These are phyloP conservation scores for Cardamine chenopodiifolia DNA, from an alignment of 345 rosid genomes.

Conservation along the genomic window DNA sequence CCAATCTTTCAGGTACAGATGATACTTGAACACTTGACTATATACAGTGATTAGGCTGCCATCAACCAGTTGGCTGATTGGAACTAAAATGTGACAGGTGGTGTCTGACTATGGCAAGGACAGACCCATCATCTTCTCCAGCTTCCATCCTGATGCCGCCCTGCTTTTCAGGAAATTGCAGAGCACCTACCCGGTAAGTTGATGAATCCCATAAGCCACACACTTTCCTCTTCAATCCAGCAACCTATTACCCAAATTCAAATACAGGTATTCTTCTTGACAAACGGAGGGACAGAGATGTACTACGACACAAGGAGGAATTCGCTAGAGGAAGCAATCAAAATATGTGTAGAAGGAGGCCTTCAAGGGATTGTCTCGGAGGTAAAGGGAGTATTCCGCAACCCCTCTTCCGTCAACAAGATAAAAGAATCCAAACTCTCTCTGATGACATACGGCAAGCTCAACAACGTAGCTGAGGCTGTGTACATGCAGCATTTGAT, in stretches of 20 bases:
- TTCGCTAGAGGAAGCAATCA: slow-evolving; percentile 82
- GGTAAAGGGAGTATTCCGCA: slow-evolving; percentile 71
- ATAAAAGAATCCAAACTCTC: slow-evolving; percentile 85
- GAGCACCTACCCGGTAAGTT: slow-evolving; percentile 71
- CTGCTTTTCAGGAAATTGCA: slow-evolving; percentile 71
- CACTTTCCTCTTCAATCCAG: slow-evolving; percentile 4
- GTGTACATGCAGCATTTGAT: slow-evolving; percentile 91
- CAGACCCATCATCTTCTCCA: slow-evolving; percentile 80
- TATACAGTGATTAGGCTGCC: too few species aligned
- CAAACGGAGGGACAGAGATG: slow-evolving; percentile 65
- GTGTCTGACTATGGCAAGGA: slow-evolving; percentile 58
- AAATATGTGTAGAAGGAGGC: slow-evolving; percentile 72
- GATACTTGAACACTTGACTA: too few species aligned
- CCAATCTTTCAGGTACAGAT: slow-evolving; percentile 43
- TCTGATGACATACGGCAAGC: slow-evolving; percentile 75
- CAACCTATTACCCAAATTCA: background rate
- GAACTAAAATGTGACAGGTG: slow-evolving; percentile 42
- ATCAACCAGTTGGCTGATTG: too few species aligned
- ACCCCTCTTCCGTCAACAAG: slow-evolving; percentile 67
- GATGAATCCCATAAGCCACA: background rate
- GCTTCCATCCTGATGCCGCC: slow-evolving; percentile 95
- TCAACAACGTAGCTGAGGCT: slow-evolving; percentile 79
- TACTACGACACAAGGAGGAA: slow-evolving; percentile 75
- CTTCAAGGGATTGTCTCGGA: slow-evolving; percentile 84
- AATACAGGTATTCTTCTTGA: slow-evolving; percentile 75